Percentiles rank a stretch among this genome's conserved stretches.
These are phyloP conservation scores for Nakazawaea wickerhamii DNA, from an alignment of 805 yeast species.

Conservation along the genomic window DNA sequence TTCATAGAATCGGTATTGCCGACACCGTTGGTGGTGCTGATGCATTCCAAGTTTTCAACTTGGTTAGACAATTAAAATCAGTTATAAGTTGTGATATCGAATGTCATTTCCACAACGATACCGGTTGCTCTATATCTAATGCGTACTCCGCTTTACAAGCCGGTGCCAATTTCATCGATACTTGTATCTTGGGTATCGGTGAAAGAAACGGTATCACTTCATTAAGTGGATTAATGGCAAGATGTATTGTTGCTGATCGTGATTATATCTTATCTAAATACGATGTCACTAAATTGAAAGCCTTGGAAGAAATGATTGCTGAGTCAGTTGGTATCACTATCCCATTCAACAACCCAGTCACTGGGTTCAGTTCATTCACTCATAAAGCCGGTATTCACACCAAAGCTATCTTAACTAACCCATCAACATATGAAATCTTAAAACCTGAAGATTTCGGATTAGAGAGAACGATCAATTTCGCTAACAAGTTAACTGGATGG, in stretches of 20 bases:
- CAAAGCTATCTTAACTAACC: slow-evolving; percentile 57
- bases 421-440: slow-evolving; percentile 57
- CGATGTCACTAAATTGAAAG: slow-evolving; percentile 50
- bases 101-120: slow-evolving; percentile 59
- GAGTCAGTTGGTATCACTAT: slow-evolving; percentile 54
- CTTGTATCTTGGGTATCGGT: slow-evolving; percentile 56
- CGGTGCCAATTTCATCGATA: slow-evolving; percentile 55
- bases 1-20: slow-evolving; percentile 58
- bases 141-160: slow-evolving; percentile 61
- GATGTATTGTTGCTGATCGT: slow-evolving; percentile 59
- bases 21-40: slow-evolving; percentile 63
- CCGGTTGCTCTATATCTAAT: slow-evolving; percentile 60
- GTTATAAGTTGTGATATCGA: slow-evolving; percentile 56
- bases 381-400: slow-evolving; percentile 64
- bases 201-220: slow-evolving; percentile 62
- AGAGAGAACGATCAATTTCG: slow-evolving; percentile 57
- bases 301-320: slow-evolving; percentile 53
- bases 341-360: slow-evolving; percentile 59
- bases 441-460: slow-evolving; percentile 55
- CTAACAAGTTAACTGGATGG: slow-evolving; percentile 60
- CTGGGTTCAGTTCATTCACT: slow-evolving; percentile 61
- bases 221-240: slow-evolving; percentile 56
- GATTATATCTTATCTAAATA: slow-evolving; percentile 55
- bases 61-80: slow-evolving; percentile 51
- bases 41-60: slow-evolving; percentile 58